These are phyloP conservation scores for Colletotrichum musicola DNA, from an alignment of 2,329 filamentous ascomycete species.

Conservation along the genomic window DNA sequence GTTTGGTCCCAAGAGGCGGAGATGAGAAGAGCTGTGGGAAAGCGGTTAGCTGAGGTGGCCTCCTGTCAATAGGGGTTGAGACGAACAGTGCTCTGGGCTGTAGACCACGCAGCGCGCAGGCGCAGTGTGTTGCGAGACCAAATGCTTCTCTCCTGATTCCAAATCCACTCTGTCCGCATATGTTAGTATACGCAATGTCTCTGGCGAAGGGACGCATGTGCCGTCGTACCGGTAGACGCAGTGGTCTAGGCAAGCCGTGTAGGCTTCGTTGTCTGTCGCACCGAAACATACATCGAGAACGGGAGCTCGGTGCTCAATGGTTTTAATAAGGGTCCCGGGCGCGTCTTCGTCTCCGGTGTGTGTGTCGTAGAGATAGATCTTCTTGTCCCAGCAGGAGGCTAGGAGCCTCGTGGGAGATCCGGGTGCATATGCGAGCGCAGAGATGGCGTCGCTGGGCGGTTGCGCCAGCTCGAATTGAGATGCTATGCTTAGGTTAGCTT, in stretches of 20 bases:
- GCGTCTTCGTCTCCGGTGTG: conserved; percentile 67
- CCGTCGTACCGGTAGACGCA: conserved; percentile 77
- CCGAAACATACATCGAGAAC: conserved; percentile 95
- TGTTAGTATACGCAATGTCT: not conserved
- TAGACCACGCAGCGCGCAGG: conserved; percentile 89
- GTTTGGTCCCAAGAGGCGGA: conserved; percentile 96
- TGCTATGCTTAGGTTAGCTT: conserved; percentile 52
- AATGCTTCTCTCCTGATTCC: conserved; percentile 76
- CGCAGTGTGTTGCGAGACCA: conserved; percentile 82
- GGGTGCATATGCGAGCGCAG: conserved; percentile 87
- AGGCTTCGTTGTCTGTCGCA: conserved; percentile 83
- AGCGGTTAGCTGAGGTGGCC: conserved; percentile 10
- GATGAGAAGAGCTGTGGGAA: conserved; percentile 74
- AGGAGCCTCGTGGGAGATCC: conserved; percentile 79
- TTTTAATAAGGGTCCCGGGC: conserved; percentile 74
- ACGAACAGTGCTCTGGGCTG: conserved; percentile 76
- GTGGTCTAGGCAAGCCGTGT: conserved; percentile 88
- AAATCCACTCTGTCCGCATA: conserved; percentile 70
- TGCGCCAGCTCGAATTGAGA: conserved; percentile 86
- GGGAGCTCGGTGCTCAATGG: conserved; percentile 84
- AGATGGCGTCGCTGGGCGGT: conserved; percentile 88
- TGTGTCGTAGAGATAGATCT: conserved; percentile 90
- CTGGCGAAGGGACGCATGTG: not conserved
- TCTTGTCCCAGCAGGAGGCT: conserved; percentile 95
- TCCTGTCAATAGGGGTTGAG: not conserved